These are phyloP conservation scores for Tulasnella sp. DNA, from an alignment of 768 basidiomycete species.

Conservation along the genomic window DNA sequence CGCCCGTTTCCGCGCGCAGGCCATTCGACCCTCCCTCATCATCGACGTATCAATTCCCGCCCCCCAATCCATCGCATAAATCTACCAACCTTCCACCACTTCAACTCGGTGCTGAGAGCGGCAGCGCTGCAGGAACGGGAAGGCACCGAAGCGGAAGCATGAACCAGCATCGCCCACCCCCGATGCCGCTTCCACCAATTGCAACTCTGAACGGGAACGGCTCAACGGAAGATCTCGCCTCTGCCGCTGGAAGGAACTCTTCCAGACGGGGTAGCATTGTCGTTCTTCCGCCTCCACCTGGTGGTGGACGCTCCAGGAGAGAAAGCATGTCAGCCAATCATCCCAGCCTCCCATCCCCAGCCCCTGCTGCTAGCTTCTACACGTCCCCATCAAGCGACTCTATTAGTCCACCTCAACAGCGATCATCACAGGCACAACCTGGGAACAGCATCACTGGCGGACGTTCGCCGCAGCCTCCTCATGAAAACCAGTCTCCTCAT, in stretches of 20 bases:
- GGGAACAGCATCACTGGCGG: not conserved
- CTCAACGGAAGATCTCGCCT: not conserved
- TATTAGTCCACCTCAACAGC: constrained; percentile 2
- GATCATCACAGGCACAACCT: not conserved
- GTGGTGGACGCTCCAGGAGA: not conserved
- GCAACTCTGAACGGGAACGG: not conserved
- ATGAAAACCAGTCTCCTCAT: not conserved
- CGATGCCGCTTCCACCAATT: not conserved
- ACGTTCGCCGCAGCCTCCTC: not conserved
- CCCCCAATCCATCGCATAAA: not conserved
- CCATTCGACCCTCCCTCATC: not conserved
- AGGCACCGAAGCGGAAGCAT: not conserved
- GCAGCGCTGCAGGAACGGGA: not conserved
- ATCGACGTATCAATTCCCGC: not conserved
- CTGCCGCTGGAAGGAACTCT: not conserved
- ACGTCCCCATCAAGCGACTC: not conserved
- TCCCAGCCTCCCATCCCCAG: not conserved
- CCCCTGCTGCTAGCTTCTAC: not conserved
- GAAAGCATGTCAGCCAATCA: constrained; percentile 1
- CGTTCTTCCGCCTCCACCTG: not conserved
- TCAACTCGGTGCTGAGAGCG: not conserved
- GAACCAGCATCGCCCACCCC: not conserved
- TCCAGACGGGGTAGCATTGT: not conserved
- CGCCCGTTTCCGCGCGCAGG: not conserved
- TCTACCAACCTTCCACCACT: not conserved